These are phyloP conservation scores for Didymosphaeria variabile DNA, from an alignment of 2,329 filamentous ascomycete genomes.

Conservation along the genomic window DNA sequence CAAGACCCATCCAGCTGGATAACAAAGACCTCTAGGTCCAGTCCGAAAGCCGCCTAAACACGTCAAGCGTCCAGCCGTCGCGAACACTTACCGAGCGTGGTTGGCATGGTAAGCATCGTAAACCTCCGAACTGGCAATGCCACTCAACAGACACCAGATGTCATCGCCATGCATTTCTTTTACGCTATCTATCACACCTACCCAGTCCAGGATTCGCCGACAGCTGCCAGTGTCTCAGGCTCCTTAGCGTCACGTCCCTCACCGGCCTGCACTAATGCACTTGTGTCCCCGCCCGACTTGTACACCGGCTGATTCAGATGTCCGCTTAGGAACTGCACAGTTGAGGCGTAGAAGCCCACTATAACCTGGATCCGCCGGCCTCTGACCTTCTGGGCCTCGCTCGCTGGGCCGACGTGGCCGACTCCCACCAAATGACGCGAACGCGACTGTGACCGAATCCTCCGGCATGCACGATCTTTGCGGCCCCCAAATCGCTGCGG, in stretches of 20 bases:
- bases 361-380: constrained; percentile 16
- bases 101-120: neutral
- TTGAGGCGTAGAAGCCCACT: constrained; percentile 26
- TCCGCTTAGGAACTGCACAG: constrained; percentile 25
- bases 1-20: constrained; percentile 21
- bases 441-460: constrained; percentile 21
- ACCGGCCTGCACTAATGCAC: constrained; percentile 34
- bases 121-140: constrained; percentile 16
- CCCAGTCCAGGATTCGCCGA: constrained; percentile 14
- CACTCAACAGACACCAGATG: neutral
- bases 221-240: constrained; percentile 11
- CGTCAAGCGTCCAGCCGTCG: constrained; percentile 4
- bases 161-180: neutral
- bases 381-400: constrained; percentile 16
- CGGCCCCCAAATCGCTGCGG: constrained; percentile 18
- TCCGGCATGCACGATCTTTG: constrained; percentile 8
- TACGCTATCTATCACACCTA: constrained; percentile 14
- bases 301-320: constrained; percentile 26
- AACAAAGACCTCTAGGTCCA: constrained; percentile 17
- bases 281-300: constrained; percentile 20
- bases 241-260: constrained; percentile 17
- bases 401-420: constrained; percentile 38
- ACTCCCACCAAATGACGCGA: constrained; percentile 32
- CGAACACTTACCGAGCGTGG: neutral
- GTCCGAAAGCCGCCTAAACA: constrained; percentile 17